Evolutionary conservation across 495 filamentous ascomycete genomes (phyloP).

Genomic region (Daldinia caldariorum): DNA sequence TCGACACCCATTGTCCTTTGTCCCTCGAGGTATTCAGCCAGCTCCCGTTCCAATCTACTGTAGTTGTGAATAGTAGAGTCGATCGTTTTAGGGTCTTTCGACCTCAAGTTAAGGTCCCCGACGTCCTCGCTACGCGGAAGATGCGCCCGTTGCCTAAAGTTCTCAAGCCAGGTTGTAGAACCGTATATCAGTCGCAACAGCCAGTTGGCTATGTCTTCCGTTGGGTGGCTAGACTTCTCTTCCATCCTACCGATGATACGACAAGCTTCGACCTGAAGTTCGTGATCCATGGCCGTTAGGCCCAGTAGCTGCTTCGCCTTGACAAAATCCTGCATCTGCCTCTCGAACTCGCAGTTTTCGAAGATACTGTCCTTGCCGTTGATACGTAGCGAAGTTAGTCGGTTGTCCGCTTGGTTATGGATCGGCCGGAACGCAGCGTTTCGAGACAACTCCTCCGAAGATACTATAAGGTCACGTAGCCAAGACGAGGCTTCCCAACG

Average conservation of each 20-base stretch:
- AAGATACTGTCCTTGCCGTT: slow-evolving; percentile 61
- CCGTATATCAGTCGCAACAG: slow-evolving; percentile 56
- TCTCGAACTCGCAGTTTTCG: slow-evolving; percentile 59
- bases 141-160: slow-evolving; percentile 59
- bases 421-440: slow-evolving; percentile 52
- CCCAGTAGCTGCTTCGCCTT: slow-evolving; percentile 59
- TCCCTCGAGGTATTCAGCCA: slow-evolving; percentile 64
- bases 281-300: slow-evolving; percentile 62
- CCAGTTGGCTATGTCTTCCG: slow-evolving; percentile 59
- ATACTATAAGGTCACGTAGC: slow-evolving; percentile 64
- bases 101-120: slow-evolving; percentile 54
- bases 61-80: slow-evolving; percentile 65
- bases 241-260: slow-evolving; percentile 61
- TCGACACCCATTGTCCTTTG: slow-evolving; percentile 61
- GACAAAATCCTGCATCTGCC: slow-evolving; percentile 60
- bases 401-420: slow-evolving; percentile 45
- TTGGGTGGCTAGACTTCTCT: slow-evolving; percentile 54
- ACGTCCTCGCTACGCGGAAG: slow-evolving; percentile 62
- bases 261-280: slow-evolving; percentile 63
- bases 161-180: slow-evolving; percentile 57
- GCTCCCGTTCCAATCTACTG: slow-evolving; percentile 65
- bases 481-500: slow-evolving; percentile 54
- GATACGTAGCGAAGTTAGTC: slow-evolving; percentile 53
- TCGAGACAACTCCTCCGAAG: slow-evolving; percentile 49
- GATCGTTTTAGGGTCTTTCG: slow-evolving; percentile 60